phyloP scores from a whole-genome alignment of 2,329 filamentous ascomycete genomes.

The Didymella keratinophila region DNA sequence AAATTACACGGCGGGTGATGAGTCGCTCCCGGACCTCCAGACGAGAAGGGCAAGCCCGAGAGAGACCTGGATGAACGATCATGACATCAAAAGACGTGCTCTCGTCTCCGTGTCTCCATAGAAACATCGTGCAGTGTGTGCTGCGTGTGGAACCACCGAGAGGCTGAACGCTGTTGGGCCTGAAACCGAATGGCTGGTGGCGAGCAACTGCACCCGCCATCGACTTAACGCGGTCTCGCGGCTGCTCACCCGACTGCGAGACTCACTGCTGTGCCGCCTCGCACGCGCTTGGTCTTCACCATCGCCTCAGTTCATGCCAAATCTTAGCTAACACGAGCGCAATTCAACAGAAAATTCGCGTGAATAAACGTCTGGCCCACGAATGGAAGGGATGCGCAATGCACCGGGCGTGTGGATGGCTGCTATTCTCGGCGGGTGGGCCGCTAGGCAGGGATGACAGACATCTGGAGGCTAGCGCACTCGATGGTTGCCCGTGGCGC shows the following conservation, averaged over 20 bases:
- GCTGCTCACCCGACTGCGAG: not conserved
- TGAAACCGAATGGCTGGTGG: conserved; percentile 18
- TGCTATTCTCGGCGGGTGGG: conserved; percentile 22
- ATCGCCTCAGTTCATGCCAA: conserved; percentile 8
- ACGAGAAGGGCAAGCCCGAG: conserved; percentile 21
- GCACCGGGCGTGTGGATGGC: conserved; percentile 9
- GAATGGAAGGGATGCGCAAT: conserved; percentile 19
- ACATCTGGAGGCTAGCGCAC: conserved; percentile 15
- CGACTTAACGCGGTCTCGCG: not conserved
- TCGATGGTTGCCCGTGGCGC: conserved; percentile 17
- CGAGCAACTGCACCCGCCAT: conserved; percentile 14
- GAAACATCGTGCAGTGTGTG: conserved; percentile 20
- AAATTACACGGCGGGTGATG: conserved; percentile 20
- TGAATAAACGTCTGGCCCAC: conserved; percentile 11
- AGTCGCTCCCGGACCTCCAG: conserved; percentile 13
- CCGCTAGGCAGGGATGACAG: conserved; percentile 7
- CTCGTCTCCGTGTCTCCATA: conserved; percentile 21
- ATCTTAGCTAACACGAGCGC: conserved; percentile 16
- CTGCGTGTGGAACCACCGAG: conserved; percentile 18
- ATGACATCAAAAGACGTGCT: conserved; percentile 22
- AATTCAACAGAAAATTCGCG: conserved; percentile 20
- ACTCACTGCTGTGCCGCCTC: not conserved
- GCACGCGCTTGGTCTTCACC: conserved; percentile 13
- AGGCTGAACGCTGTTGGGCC: conserved; percentile 7
- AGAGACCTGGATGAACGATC: conserved; percentile 8